A percentile compares a stretch with the other conserved stretches of the same genome.
These are phyloP conservation scores for Spergularia azorica DNA, from an alignment of 179 eudicot species.

Conservation along the genomic window DNA sequence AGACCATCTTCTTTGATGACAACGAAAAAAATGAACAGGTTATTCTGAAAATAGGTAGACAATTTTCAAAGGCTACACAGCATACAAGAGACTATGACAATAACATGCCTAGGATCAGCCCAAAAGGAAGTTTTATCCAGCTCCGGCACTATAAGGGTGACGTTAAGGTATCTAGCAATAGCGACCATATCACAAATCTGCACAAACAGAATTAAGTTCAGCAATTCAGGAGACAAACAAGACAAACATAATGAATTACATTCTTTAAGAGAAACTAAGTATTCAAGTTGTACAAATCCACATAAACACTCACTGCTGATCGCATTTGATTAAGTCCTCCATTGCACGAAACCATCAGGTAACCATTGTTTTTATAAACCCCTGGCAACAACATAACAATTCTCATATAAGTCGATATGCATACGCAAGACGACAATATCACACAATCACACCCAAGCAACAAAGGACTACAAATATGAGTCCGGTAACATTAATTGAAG, in stretches of 20 bases:
- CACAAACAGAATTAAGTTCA: conserved; percentile 15
- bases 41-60: background rate
- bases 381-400: conserved; percentile 34
- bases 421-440: background rate
- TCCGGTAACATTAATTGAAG: conserved; percentile 7
- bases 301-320: conserved; percentile 41
- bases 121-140: conserved; percentile 57
- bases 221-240: conserved; percentile 3
- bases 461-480: conserved; percentile 1
- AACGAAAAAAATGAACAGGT: background rate
- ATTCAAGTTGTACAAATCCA: background rate
- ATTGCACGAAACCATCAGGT: conserved; percentile 54
- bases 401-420: conserved; percentile 7
- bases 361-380: conserved; percentile 55
- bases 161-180: conserved; percentile 58
- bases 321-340: conserved; percentile 62
- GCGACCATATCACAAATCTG: conserved; percentile 67
- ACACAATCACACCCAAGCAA: background rate
- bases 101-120: conserved; percentile 64
- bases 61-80: conserved; percentile 26
- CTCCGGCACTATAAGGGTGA: conserved; percentile 56
- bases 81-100: conserved; percentile 34
- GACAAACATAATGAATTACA: background rate
- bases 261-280: background rate
- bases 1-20: conserved; percentile 15